phyloP scores from a whole-genome alignment of 2,329 filamentous ascomycete species.

The Cercospora zeae-maydis region DNA sequence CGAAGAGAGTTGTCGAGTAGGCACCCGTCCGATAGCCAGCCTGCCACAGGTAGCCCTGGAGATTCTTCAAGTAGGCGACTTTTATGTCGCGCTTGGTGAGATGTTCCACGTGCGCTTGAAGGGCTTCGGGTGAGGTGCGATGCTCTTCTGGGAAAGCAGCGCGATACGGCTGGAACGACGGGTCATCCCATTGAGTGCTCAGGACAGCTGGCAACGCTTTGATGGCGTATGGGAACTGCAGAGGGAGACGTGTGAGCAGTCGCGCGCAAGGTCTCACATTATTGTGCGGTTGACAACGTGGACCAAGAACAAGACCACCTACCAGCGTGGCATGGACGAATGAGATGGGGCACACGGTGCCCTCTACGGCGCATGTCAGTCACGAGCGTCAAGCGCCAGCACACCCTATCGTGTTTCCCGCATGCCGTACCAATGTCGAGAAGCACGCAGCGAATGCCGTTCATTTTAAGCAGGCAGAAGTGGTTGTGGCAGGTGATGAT shows the following conservation, averaged over 20 bases:
- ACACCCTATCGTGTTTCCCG: not conserved
- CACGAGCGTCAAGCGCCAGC: not conserved
- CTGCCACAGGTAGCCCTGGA: slow-evolving; percentile 77
- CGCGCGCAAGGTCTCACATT: too few relatives aligned
- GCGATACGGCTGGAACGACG: slow-evolving; percentile 63
- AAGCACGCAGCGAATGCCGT: slow-evolving; percentile 35
- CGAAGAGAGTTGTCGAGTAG: slow-evolving; percentile 69
- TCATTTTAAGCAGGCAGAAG: slow-evolving; percentile 24
- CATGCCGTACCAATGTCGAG: slow-evolving; percentile 38
- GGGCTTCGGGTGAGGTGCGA: slow-evolving; percentile 54
- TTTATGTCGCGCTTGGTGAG: slow-evolving; percentile 71
- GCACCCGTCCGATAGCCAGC: slow-evolving; percentile 67
- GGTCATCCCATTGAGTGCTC: slow-evolving; percentile 62
- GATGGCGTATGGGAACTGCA: slow-evolving; percentile 75
- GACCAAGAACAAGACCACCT: slow-evolving; percentile 41
- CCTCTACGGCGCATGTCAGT: slow-evolving; percentile 53
- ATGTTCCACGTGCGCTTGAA: slow-evolving; percentile 66
- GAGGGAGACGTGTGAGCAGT: slow-evolving; percentile 8
- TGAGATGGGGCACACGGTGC: slow-evolving; percentile 77
- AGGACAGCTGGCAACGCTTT: slow-evolving; percentile 62
- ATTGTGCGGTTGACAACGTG: slow-evolving; percentile 9
- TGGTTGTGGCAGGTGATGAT: not conserved
- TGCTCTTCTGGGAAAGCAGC: slow-evolving; percentile 67
- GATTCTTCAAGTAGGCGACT: slow-evolving; percentile 69
- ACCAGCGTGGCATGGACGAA: slow-evolving; percentile 82